A percentile compares a stretch with the other conserved stretches of the same genome.
These are phyloP conservation scores for Aulographum hederae DNA, from an alignment of 2,329 filamentous ascomycete species.

Conservation along the genomic window DNA sequence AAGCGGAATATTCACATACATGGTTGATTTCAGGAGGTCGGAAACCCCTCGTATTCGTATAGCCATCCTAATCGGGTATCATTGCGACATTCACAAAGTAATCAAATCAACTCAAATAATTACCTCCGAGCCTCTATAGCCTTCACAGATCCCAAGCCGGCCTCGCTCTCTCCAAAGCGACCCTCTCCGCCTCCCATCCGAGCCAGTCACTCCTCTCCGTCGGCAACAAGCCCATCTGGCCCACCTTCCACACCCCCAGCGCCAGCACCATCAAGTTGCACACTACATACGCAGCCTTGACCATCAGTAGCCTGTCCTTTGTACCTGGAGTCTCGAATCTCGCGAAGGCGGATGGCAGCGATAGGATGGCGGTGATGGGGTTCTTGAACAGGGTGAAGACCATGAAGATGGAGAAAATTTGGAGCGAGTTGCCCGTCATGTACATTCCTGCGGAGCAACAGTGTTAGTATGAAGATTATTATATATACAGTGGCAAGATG, in stretches of 20 bases:
- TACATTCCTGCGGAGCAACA: conserved; percentile 51
- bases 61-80: too few species aligned
- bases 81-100: too few species aligned
- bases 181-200: conserved; percentile 72
- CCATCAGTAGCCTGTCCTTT: conserved; percentile 51
- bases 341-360: conserved; percentile 74
- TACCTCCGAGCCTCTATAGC: too few species aligned
- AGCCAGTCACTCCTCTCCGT: conserved; percentile 96
- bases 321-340: conserved; percentile 76
- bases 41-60: too few species aligned
- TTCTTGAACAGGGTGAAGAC: conserved; percentile 98
- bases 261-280: conserved; percentile 74
- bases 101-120: too few species aligned
- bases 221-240: conserved; percentile 88
- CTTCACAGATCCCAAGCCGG: conserved; percentile 2
- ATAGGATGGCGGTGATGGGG: conserved; percentile 67
- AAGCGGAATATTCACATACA: too few species aligned
- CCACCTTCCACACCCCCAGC: conserved; percentile 89
- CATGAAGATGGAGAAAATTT: conserved; percentile 99
- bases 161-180: conserved; percentile 43
- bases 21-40: too few species aligned
- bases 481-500: neutral
- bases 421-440: conserved; percentile 96
- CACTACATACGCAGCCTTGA: conserved; percentile 73
- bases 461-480: neutral